These are phyloP conservation scores for Ceratobasidium sp. DNA, from an alignment of 1,284 basidiomycete species.

Conservation along the genomic window DNA sequence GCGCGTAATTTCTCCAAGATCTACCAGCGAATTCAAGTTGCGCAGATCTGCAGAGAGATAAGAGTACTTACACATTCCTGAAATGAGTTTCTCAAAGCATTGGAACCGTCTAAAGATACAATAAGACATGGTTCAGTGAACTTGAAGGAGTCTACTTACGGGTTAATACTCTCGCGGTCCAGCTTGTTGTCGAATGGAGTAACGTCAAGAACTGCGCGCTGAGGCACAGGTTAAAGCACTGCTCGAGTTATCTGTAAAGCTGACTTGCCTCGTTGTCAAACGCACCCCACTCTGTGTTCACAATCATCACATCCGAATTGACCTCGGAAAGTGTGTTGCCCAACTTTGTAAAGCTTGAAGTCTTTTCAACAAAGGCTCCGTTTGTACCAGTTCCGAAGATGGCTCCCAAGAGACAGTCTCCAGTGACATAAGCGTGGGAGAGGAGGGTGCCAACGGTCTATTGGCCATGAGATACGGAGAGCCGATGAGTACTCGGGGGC, in stretches of 20 bases:
- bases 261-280: slow-evolving; percentile 86
- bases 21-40: slow-evolving; percentile 50
- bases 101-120: slow-evolving; percentile 71
- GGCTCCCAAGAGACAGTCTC: slow-evolving; percentile 88
- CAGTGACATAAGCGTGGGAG: slow-evolving; percentile 91
- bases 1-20: slow-evolving; percentile 93
- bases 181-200: slow-evolving; percentile 95
- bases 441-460: slow-evolving; percentile 95
- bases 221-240: slow-evolving; percentile 28
- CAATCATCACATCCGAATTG: slow-evolving; percentile 75
- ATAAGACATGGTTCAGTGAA: not conserved
- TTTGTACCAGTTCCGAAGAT: slow-evolving; percentile 99
- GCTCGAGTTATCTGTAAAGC: not conserved
- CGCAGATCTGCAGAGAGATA: not conserved
- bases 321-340: slow-evolving; percentile 69
- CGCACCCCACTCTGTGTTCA: slow-evolving; percentile 98
- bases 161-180: slow-evolving; percentile 95
- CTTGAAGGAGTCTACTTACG: slow-evolving; percentile 57
- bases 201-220: slow-evolving; percentile 88
- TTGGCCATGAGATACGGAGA: not conserved
- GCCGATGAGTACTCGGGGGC: slow-evolving; percentile 53
- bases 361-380: slow-evolving; percentile 93
- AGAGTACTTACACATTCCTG: slow-evolving; percentile 82
- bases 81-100: slow-evolving; percentile 98
- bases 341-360: slow-evolving; percentile 87